phyloP scores from a whole-genome alignment of 2,329 filamentous ascomycete genomes.

The Cordyceps tenuipes region DNA sequence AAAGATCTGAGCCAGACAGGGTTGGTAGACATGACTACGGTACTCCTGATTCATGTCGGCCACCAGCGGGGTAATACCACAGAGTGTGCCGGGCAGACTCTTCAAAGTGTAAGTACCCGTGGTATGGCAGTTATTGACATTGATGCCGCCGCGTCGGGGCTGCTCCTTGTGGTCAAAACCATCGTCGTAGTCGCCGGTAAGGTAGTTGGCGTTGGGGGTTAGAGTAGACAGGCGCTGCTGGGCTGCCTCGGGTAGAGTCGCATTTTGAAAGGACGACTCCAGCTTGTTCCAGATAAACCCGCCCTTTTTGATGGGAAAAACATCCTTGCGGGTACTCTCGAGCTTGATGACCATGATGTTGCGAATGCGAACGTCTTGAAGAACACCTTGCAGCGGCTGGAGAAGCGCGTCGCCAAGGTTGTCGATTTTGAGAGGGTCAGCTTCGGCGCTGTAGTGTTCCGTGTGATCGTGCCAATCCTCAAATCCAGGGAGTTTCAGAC shows the following conservation, averaged over 20 bases:
- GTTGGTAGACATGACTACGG: slow-evolving; percentile 34
- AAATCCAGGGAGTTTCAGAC: slow-evolving; percentile 13
- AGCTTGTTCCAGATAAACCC: slow-evolving; percentile 30
- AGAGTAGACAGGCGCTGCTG: slow-evolving; percentile 21
- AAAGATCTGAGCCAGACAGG: slow-evolving; percentile 34
- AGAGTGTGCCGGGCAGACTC: slow-evolving; percentile 32
- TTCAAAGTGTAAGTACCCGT: slow-evolving; percentile 36
- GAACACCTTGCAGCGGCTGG: slow-evolving; percentile 18
- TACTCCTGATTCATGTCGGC: slow-evolving; percentile 35
- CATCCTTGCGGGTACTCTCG: slow-evolving; percentile 36
- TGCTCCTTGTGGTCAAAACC: slow-evolving; percentile 21
- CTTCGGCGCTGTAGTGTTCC: slow-evolving; percentile 26
- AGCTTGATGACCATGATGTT: slow-evolving; percentile 36
- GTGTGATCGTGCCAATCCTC: slow-evolving; percentile 22
- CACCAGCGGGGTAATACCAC: slow-evolving; percentile 33
- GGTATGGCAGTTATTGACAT: slow-evolving; percentile 32
- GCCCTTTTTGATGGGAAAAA: slow-evolving; percentile 35
- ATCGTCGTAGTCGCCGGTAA: slow-evolving; percentile 29
- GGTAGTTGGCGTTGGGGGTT: slow-evolving; percentile 25
- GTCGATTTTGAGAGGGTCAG: slow-evolving; percentile 33
- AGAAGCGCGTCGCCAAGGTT: slow-evolving; percentile 29
- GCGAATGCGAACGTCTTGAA: slow-evolving; percentile 29
- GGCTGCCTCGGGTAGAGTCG: slow-evolving; percentile 25
- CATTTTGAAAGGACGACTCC: slow-evolving; percentile 23
- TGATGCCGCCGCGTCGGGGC: slow-evolving; percentile 29